A percentile compares a stretch with the other conserved stretches of the same genome.
Evolutionary conservation across 1,284 basidiomycete species (phyloP).

Genomic region (Bjerkandera adusta): DNA sequence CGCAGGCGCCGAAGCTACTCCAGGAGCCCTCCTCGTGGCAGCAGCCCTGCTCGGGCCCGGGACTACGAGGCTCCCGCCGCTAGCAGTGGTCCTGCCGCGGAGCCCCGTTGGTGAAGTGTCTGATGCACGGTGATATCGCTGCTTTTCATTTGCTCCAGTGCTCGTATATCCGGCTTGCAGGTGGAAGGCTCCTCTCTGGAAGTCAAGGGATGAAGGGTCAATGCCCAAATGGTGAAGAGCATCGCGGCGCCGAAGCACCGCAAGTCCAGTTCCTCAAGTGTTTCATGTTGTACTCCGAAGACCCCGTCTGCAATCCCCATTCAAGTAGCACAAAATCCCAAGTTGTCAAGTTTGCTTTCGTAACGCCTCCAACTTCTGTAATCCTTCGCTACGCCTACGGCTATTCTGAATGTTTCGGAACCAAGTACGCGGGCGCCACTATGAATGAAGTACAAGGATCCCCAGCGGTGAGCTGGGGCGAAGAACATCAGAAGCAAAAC

Average conservation of each 20-base stretch:
- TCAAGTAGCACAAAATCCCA: constrained; percentile 33
- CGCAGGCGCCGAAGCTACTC: constrained; percentile 74
- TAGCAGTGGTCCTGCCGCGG: constrained; percentile 24
- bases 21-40: constrained; percentile 72
- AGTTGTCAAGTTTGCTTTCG: constrained; percentile 40
- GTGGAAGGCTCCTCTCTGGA: constrained; percentile 8
- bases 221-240: constrained; percentile 30
- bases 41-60: constrained; percentile 57
- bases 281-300: constrained; percentile 18
- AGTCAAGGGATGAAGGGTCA: constrained; percentile 27
- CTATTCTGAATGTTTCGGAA: constrained; percentile 17
- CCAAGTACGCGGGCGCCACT: constrained; percentile 17
- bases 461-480: no score
- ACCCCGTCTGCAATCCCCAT: constrained; percentile 17
- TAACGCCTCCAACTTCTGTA: constrained; percentile 20
- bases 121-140: constrained; percentile 10
- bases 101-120: constrained; percentile 30
- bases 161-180: not conserved
- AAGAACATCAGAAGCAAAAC: no score
- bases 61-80: constrained; percentile 38
- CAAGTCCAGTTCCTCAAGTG: constrained; percentile 23
- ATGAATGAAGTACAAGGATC: constrained; percentile 15
- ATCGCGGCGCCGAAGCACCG: constrained; percentile 22
- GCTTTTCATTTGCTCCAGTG: constrained; percentile 1
- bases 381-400: constrained; percentile 18